Evolutionary conservation across 148 eudicot species (phyloP).

Genomic region (Vaccinium vitisidaea): DNA sequence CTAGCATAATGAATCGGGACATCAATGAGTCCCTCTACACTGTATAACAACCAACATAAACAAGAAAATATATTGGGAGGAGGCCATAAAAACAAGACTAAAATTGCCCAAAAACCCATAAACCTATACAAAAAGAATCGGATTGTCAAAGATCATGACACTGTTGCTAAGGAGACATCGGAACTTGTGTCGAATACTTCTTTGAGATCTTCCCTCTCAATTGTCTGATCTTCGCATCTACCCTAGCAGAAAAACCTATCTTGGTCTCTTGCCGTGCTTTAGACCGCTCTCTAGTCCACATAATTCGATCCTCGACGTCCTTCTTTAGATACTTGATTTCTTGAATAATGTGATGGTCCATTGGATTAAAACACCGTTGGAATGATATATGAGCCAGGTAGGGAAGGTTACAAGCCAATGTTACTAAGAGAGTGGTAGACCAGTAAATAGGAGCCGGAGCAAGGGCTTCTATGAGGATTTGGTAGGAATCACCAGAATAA

Average conservation of each 20-base stretch:
- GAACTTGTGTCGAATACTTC: constrained; percentile 39
- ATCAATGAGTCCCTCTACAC: background rate
- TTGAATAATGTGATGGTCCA: constrained; percentile 78
- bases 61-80: background rate
- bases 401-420: constrained; percentile 46
- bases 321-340: constrained; percentile 70
- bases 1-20: constrained; percentile 12
- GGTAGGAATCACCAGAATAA: constrained; percentile 38
- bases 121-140: constrained; percentile 14
- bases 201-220: constrained; percentile 45
- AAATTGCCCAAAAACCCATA: constrained; percentile 5
- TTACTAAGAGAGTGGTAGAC: constrained; percentile 49
- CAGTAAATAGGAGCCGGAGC: constrained; percentile 59
- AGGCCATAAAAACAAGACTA: background rate
- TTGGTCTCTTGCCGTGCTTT: constrained; percentile 68
- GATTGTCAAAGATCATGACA: background rate
- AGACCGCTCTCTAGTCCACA: constrained; percentile 68
- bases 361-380: constrained; percentile 57
- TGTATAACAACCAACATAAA: background rate
- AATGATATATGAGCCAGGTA: constrained; percentile 60
- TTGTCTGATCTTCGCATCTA: constrained; percentile 67
- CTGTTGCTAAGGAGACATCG: constrained; percentile 10
- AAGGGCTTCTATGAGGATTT: constrained; percentile 46
- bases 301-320: constrained; percentile 60
- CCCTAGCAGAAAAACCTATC: constrained; percentile 69